Evolutionary conservation across 140 eudicot species (phyloP).

Genomic region (Oenanthe javanica): DNA sequence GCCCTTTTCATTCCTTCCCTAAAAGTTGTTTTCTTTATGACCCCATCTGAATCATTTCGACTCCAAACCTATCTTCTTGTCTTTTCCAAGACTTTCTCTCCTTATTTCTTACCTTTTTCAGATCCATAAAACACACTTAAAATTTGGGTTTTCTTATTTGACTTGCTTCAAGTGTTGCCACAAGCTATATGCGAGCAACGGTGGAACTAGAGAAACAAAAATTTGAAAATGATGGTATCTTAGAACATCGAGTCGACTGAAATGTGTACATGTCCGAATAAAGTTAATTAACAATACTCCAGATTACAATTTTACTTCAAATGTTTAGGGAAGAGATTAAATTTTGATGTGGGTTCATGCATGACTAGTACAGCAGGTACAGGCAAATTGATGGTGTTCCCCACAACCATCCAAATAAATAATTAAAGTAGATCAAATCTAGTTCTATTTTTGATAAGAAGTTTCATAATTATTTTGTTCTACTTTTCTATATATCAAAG

Average conservation of each 20-base stretch:
- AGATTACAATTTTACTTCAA: too few relatives aligned
- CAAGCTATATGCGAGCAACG: neutral
- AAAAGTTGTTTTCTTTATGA: neutral
- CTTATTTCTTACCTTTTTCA: neutral
- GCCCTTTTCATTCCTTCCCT: neutral
- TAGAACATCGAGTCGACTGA: too few relatives aligned
- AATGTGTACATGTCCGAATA: too few relatives aligned
- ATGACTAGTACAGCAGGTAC: neutral
- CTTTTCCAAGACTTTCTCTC: neutral
- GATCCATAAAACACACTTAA: neutral
- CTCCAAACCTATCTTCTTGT: neutral
- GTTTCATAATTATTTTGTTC: slow-evolving; percentile 15
- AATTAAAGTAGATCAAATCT: neutral
- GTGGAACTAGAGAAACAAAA: too few relatives aligned
- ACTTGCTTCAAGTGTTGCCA: neutral
- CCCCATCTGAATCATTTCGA: neutral
- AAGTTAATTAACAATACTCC: too few relatives aligned
- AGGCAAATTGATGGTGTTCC: slow-evolving; percentile 13
- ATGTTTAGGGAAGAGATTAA: neutral
- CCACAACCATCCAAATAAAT: slow-evolving; percentile 11
- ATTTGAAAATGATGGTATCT: too few relatives aligned
- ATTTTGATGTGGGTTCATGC: neutral
- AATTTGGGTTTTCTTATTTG: neutral
- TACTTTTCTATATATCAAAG: neutral
- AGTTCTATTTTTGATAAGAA: slow-evolving; percentile 12